phyloP scores from a whole-genome alignment of 108 stramenopile genomes.

The Stephanodiscus triporus region DNA sequence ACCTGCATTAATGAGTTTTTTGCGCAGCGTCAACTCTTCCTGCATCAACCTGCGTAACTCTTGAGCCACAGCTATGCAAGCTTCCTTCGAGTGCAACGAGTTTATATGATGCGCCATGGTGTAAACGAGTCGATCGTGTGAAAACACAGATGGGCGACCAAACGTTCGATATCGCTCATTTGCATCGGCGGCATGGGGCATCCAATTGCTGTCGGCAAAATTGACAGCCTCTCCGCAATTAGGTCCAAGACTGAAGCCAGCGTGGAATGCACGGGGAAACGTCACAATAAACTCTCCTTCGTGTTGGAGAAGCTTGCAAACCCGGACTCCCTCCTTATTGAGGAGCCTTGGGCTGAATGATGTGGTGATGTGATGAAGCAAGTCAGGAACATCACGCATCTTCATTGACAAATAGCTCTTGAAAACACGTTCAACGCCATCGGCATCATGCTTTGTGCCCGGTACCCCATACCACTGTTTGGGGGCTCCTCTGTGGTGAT shows the following conservation, averaged over 20 bases:
- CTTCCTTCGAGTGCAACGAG: slow-evolving; percentile 63
- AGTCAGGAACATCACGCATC: slow-evolving; percentile 89
- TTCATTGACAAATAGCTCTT: slow-evolving; percentile 91
- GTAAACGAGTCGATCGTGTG: slow-evolving; percentile 90
- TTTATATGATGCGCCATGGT: slow-evolving; percentile 87
- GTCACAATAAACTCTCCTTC: slow-evolving; percentile 96
- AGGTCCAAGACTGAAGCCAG: slow-evolving; percentile 95
- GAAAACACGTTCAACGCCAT: slow-evolving; percentile 86
- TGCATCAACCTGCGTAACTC: slow-evolving; percentile 77
- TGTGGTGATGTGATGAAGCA: slow-evolving; percentile 94
- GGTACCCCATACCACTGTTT: slow-evolving; percentile 99
- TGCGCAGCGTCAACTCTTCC: slow-evolving; percentile 69
- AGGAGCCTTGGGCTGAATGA: slow-evolving; percentile 91
- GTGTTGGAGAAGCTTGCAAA: slow-evolving; percentile 90
- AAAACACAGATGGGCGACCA: slow-evolving; percentile 88
- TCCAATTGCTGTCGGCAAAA: slow-evolving; percentile 95
- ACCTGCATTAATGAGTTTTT: slow-evolving; percentile 63
- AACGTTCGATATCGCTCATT: slow-evolving; percentile 91
- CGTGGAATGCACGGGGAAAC: slow-evolving; percentile 96
- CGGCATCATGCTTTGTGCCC: slow-evolving; percentile 79
- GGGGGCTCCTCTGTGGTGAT: slow-evolving; percentile 94
- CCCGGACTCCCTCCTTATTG: slow-evolving; percentile 80
- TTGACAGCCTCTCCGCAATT: slow-evolving; percentile 97
- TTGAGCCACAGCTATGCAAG: slow-evolving; percentile 59
- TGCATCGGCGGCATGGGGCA: slow-evolving; percentile 89